These are phyloP conservation scores for Coemansia sp. DNA, from an alignment of 192 early-diverging fungal genomes.

Conservation along the genomic window DNA sequence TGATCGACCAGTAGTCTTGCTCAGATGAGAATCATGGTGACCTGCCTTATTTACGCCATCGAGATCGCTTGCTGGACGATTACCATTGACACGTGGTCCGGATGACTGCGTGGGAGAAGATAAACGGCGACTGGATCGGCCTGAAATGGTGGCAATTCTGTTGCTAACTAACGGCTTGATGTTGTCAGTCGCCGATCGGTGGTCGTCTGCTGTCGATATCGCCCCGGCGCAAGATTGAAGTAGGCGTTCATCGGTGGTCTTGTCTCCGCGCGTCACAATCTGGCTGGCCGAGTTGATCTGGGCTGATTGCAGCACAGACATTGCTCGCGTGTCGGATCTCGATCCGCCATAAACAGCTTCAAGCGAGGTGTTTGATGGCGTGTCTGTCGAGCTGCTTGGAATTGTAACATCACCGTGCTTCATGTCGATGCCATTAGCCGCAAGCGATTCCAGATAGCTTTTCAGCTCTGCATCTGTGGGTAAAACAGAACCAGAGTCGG, in stretches of 20 bases:
- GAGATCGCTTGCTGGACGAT: slow-evolving; percentile 2
- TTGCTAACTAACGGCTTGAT: neutral
- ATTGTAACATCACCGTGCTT: neutral
- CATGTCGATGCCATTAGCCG: neutral
- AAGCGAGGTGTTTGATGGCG: slow-evolving; percentile 36
- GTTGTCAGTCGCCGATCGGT: neutral
- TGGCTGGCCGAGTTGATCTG: slow-evolving; percentile 11
- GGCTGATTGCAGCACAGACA: slow-evolving; percentile 11
- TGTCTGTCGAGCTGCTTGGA: slow-evolving; percentile 17
- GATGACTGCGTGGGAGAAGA: slow-evolving; percentile 9
- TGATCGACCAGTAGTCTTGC: slow-evolving; percentile 4
- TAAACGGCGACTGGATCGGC: slow-evolving; percentile 1
- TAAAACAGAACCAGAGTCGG: neutral
- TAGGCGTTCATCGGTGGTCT: too few species aligned
- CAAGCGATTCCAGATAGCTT: neutral
- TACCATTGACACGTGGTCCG: slow-evolving; percentile 4
- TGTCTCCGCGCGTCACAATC: neutral
- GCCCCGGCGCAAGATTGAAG: too few species aligned
- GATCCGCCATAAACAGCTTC: slow-evolving; percentile 54
- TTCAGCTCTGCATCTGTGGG: neutral
- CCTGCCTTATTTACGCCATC: neutral
- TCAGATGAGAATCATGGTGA: neutral
- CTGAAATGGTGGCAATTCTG: slow-evolving; percentile 1
- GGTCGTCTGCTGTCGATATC: neutral
- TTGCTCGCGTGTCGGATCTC: slow-evolving; percentile 23